A percentile compares a stretch with the other conserved stretches of the same genome.
Evolutionary conservation across 768 basidiomycete genomes (phyloP).

Genomic region (Auricularia sp.): DNA sequence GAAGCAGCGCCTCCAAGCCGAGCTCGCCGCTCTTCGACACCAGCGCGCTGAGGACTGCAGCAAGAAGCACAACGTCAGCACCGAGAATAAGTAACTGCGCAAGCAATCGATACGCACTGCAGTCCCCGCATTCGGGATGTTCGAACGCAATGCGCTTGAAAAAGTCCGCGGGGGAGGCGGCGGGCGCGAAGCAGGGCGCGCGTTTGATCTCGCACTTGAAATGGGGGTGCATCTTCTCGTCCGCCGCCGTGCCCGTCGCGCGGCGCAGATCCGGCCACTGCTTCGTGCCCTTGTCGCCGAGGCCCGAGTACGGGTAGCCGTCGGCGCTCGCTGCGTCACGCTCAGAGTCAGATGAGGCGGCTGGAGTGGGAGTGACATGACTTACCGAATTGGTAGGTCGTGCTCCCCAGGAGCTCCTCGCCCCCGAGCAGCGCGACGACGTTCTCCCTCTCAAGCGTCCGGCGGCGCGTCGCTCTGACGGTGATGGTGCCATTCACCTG

Average conservation of each 20-base stretch:
- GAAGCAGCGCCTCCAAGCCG: conserved; percentile 28
- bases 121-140: conserved; percentile 27
- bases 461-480: not conserved
- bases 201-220: conserved; percentile 13
- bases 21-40: conserved; percentile 20
- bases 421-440: conserved; percentile 1
- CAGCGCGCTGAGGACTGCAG: conserved; percentile 22
- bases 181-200: conserved; percentile 15
- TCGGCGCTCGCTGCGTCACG: conserved; percentile 20
- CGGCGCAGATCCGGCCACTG: conserved; percentile 8
- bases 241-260: not conserved
- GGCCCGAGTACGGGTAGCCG: conserved; percentile 25
- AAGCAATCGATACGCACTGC: conserved; percentile 7
- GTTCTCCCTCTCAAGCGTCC: conserved; percentile 6
- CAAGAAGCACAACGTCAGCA: not conserved
- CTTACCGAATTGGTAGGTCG: conserved; percentile 9
- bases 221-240: not conserved
- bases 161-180: conserved; percentile 15
- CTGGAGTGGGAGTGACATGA: not conserved
- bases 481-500: not conserved
- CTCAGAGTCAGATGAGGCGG: not conserved
- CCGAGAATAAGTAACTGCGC: not conserved
- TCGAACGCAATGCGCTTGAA: conserved; percentile 28
- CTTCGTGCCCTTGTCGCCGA: conserved; percentile 3
- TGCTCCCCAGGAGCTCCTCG: not conserved